Base-by-base conservation (phyloP, 192 early-diverging fungal species). In the Rhizoclosmatium sp. region DNA sequence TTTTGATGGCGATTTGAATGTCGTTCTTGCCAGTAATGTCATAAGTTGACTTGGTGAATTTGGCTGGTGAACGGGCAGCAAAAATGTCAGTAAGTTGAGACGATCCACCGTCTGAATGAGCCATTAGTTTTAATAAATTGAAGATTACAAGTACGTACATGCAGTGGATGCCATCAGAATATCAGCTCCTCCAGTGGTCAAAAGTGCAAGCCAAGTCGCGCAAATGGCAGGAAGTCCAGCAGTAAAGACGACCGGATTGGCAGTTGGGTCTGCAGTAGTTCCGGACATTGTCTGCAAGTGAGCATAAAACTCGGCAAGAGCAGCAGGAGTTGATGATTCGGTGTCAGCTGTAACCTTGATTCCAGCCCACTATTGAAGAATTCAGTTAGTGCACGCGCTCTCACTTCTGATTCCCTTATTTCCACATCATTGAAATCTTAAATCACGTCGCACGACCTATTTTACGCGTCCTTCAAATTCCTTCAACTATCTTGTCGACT, bases 1-100 rank as follows among this genome's bases (percentile, higher is more conserved):
- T 64, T 40, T 64, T 23, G 61, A 64, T 64, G n/a, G 61, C 61
- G 7, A 21, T 64, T 64, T 7, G 21, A 64, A 64, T 64, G 40
- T 64, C 61, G 40, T 64, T 64, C 61, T 64, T 64, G 5, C 61
- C 61, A 40, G 61, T 64, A 64, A 64, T 64, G 21, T 64, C 61
- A 21, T 19, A 64, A 9, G 61, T 64, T 16, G 61, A 64, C 61
- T 64, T 64, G 4, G 61, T 39, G 21, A 64, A 64, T n/a, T 40
- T n/a, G 9, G n/a, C 1, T 5, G 61, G 61, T 21, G 61, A n/a
- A 21, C 61, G 61, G 21, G 5, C 21, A 9, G 61, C 61, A 21
- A 64, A 64, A 19, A 64, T 64, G 21, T 64, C 61, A 64, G 61
- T 64, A 7, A 64, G 61, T 23, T 64, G 61, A 64, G 61, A 64